Evolutionary conservation across 495 filamentous ascomycete species (phyloP), one percentile per base, ranked within the genome.

Genomic region (Penicillium manginii): DNA sequence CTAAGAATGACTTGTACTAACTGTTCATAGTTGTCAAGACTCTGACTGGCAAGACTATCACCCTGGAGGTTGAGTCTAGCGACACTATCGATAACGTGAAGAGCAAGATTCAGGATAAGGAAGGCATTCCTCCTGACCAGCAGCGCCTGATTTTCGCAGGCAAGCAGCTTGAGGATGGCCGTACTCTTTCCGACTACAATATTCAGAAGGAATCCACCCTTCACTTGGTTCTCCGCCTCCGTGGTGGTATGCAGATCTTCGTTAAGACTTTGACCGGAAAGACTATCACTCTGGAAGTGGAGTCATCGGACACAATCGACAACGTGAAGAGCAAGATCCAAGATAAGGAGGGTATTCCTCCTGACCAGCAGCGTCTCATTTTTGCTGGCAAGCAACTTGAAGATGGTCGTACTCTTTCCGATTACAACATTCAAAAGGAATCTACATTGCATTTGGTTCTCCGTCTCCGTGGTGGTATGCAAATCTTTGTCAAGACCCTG

Each of bases 401-500:
- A 66, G 89, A 92, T 69, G 89, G 89, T 63, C 91, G 93, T 17
- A 98, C 93, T n/a, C 81, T 98, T 2, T 91, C 86, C 60, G 94
- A 98, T 71, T 98, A 98, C 85, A 98, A 98, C 82, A 98, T 98
- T 52, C 94, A 98, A 75, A 98, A 98, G 80, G 94, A 98, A 76
- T 92, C 89, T 40, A 98, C 94, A n/a, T 83, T 98, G 12, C 94
- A 98, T 78, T 79, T 98, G 62, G 94, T 98, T 46, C 91, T 98
- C 55, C 90, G 94, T 74, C 89, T 98, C 12, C 92, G 93, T 82
- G 93, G 93, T 86, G 93, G 93, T 77, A 94, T 94, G 91, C 91
- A 96, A 69, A 93, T 96, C 62, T 96, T 96, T 72, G 91, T 96
- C 66, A 96, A 96, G 86, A 94, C 92, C 9, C 76, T 94, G 55